phyloP scores from a whole-genome alignment of 805 yeast species.

The Saturnispora serradocipensis region DNA sequence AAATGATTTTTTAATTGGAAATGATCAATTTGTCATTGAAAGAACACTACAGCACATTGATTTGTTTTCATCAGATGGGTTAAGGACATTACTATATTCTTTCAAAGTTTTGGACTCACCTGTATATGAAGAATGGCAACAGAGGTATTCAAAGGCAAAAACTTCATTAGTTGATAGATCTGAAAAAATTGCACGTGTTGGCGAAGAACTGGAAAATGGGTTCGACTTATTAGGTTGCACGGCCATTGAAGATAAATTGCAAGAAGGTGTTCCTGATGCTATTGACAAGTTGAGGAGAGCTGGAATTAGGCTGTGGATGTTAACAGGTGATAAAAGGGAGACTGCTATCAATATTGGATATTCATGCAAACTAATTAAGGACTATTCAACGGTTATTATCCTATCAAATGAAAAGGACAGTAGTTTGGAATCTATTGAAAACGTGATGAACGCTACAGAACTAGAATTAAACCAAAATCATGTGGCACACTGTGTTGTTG shows the following conservation, averaged over 20 bases:
- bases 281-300: conserved; percentile 89
- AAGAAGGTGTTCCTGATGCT: conserved; percentile 93
- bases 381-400: conserved; percentile 82
- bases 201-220: conserved; percentile 61
- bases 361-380: conserved; percentile 87
- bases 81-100: conserved; percentile 80
- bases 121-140: conserved; percentile 60
- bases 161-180: conserved; percentile 64
- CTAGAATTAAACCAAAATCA: conserved; percentile 62
- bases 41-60: conserved; percentile 85
- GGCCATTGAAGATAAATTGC: conserved; percentile 94
- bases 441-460: conserved; percentile 65
- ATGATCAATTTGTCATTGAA: conserved; percentile 73
- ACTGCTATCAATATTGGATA: conserved; percentile 97
- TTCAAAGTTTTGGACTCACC: conserved; percentile 56
- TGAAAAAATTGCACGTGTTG: conserved; percentile 57
- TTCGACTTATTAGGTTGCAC: conserved; percentile 80
- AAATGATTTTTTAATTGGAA: conserved; percentile 48
- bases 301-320: conserved; percentile 94
- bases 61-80: conserved; percentile 89
- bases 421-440: conserved; percentile 15
- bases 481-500: conserved; percentile 91
- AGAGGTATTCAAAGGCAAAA: conserved; percentile 63
- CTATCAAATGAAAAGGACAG: conserved; percentile 29
- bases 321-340: conserved; percentile 96